These are phyloP conservation scores for Artemisia argyi DNA, from an alignment of 129 eudicot genomes.

Conservation along the genomic window DNA sequence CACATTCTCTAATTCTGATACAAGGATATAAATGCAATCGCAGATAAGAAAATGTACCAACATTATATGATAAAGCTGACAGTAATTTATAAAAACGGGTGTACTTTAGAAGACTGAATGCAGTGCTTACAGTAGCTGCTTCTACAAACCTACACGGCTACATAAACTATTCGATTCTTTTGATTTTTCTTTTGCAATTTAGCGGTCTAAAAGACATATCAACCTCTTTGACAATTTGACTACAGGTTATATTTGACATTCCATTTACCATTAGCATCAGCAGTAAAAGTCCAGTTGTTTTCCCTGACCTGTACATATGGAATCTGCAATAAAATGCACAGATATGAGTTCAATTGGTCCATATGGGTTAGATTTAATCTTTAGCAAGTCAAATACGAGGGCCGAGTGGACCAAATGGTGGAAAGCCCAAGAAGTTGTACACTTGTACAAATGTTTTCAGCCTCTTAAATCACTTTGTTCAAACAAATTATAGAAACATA, in stretches of 20 bases:
- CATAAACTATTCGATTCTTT: slow-evolving; percentile 13
- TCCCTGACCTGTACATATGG: slow-evolving; percentile 82
- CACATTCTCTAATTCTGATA: neutral
- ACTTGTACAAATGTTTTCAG: slow-evolving; percentile 7
- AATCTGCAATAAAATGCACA: slow-evolving; percentile 45
- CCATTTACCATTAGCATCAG: slow-evolving; percentile 76
- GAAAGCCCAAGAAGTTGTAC: neutral
- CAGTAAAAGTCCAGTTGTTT: slow-evolving; percentile 87
- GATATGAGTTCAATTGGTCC: neutral
- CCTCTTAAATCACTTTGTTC: too few relatives aligned
- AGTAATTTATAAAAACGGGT: slow-evolving; percentile 10
- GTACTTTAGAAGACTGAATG: slow-evolving; percentile 17
- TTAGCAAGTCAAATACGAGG: neutral
- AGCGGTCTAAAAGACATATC: neutral
- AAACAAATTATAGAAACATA: too few relatives aligned
- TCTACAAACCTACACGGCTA: slow-evolving; percentile 32
- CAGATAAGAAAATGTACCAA: neutral
- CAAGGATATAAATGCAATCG: neutral
- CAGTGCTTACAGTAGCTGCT: slow-evolving; percentile 28
- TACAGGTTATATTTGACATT: slow-evolving; percentile 84
- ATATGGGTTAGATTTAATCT: neutral
- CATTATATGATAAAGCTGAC: slow-evolving; percentile 18
- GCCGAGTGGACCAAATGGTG: neutral
- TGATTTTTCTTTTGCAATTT: slow-evolving; percentile 5
- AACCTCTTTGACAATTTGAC: slow-evolving; percentile 12